Evolutionary conservation across 2,329 filamentous ascomycete species (phyloP).

Genomic region (Nothopassalora personata): DNA sequence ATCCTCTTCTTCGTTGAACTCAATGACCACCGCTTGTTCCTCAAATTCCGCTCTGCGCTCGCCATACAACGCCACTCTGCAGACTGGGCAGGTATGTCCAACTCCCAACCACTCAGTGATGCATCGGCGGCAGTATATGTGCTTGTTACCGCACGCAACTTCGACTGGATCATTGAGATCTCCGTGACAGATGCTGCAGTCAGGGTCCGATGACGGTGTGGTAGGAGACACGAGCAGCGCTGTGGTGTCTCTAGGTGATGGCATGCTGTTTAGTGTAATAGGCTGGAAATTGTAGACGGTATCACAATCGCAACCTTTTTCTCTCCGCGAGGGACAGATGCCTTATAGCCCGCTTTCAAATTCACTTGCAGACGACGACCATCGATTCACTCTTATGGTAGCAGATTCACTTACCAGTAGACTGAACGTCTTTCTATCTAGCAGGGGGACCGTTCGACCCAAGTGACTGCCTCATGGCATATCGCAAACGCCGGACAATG

Average conservation of each 20-base stretch:
- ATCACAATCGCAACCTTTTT: too few relatives aligned
- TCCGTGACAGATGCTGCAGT: background rate
- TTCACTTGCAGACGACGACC: too few relatives aligned
- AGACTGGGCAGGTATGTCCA: background rate
- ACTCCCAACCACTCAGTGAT: background rate
- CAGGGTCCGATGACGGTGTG: background rate
- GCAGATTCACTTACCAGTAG: too few relatives aligned
- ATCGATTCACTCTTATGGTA: too few relatives aligned
- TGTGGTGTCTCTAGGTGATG: background rate
- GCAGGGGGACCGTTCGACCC: too few relatives aligned
- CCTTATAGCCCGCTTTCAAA: too few relatives aligned
- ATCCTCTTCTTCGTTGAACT: background rate
- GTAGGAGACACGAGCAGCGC: background rate
- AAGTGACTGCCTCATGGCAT: too few relatives aligned
- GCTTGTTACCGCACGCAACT: background rate
- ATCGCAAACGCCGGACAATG: too few relatives aligned
- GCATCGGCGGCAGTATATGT: background rate
- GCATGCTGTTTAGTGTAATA: background rate
- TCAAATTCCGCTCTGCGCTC: background rate
- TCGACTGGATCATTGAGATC: background rate
- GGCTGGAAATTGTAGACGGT: too few relatives aligned
- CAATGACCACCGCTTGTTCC: too few relatives aligned
- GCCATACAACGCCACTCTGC: background rate
- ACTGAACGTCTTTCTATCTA: too few relatives aligned
- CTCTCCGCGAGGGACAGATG: too few relatives aligned